A percentile compares a stretch with the other conserved stretches of the same genome.
Conservation (phyloP, 2,329 filamentous ascomycete species). For the Drechslerella dactyloides region DNA sequence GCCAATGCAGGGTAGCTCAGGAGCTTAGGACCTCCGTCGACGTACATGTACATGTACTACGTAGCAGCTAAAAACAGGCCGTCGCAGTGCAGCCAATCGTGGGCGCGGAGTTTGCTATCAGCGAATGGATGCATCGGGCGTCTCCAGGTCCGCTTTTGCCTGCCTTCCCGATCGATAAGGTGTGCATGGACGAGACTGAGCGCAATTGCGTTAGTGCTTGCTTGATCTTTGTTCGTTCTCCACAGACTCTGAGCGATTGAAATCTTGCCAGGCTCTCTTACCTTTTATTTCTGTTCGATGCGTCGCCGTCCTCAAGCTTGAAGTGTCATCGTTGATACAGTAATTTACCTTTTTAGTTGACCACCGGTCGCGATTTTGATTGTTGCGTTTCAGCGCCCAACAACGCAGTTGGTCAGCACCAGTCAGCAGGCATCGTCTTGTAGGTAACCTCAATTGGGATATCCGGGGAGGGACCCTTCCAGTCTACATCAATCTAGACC, state of each 20-base stretch:
- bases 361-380: neutral
- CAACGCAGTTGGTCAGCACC: constrained; percentile 26
- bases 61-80: constrained; percentile 11
- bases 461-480: too few relatives aligned
- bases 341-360: neutral
- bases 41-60: too few relatives aligned
- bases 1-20: neutral
- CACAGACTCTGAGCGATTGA: constrained; percentile 32
- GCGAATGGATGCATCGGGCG: constrained; percentile 45
- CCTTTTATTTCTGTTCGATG: neutral
- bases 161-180: constrained; percentile 46
- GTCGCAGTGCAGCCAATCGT: constrained; percentile 9
- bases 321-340: neutral
- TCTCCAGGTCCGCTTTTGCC: constrained; percentile 44
- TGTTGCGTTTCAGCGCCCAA: constrained; percentile 26
- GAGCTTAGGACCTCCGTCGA: neutral
- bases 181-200: too few relatives aligned
- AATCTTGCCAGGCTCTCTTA: neutral
- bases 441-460: constrained; percentile 4
- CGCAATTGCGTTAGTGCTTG: neutral
- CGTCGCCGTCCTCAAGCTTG: neutral
- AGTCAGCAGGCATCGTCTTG: constrained; percentile 1
- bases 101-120: constrained; percentile 21
- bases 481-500: neutral
- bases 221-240: constrained; percentile 24